A percentile compares a stretch with the other conserved stretches of the same genome.
Evolutionary conservation across 2,329 filamentous ascomycete genomes (phyloP).

Genomic region (Aureobasidium vineae): DNA sequence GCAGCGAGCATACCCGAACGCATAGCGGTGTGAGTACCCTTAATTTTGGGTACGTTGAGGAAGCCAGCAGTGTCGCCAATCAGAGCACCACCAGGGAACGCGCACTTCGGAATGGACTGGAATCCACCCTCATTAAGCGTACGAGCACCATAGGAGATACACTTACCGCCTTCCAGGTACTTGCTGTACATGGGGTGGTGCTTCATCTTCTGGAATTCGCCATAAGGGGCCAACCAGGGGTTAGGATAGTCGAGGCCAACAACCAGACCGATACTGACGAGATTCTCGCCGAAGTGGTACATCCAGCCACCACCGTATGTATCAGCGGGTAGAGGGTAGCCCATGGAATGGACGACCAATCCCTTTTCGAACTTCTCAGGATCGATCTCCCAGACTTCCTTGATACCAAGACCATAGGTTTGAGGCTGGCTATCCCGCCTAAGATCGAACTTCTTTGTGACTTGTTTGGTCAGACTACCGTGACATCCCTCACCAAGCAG

Average conservation of each 20-base stretch:
- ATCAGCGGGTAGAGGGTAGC: constrained; percentile 81
- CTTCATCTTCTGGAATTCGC: constrained; percentile 98
- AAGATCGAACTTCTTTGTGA: constrained; percentile 91
- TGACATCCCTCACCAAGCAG: constrained; percentile 95
- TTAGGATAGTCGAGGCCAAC: constrained; percentile 94
- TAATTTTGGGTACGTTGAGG: constrained; percentile 97
- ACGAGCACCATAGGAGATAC: constrained; percentile 91
- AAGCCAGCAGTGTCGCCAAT: constrained; percentile 97
- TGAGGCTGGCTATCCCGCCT: constrained; percentile 86
- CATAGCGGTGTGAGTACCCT: constrained; percentile 98
- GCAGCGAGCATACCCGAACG: constrained; percentile 95
- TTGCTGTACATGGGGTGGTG: constrained; percentile 86
- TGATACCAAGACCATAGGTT: constrained; percentile 91
- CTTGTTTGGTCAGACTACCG: constrained; percentile 90
- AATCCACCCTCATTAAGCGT: constrained; percentile 93
- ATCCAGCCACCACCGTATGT: constrained; percentile 98
- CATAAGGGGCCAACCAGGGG: constrained; percentile 92
- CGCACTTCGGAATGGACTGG: constrained; percentile 95
- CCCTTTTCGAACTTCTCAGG: constrained; percentile 90
- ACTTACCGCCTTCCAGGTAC: constrained; percentile 93
- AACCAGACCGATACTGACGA: constrained; percentile 88
- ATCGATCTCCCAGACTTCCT: constrained; percentile 96
- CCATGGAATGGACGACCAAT: constrained; percentile 83
- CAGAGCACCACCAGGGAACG: constrained; percentile 91
- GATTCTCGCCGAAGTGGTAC: constrained; percentile 98